These are phyloP conservation scores for Termitomyces sp. DNA, from an alignment of 768 basidiomycete genomes.

Conservation along the genomic window DNA sequence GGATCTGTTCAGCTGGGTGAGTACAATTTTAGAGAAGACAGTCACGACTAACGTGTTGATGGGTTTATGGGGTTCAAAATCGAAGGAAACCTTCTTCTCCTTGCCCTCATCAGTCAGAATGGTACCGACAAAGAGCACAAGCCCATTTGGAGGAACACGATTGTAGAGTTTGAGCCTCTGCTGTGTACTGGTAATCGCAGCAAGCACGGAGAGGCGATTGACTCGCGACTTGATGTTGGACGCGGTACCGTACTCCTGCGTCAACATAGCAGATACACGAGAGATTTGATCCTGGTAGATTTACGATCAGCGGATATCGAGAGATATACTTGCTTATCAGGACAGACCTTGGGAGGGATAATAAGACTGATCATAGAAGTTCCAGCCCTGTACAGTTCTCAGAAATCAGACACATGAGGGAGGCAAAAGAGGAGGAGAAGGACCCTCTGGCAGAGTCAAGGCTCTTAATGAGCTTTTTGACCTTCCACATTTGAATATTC, in stretches of 20 bases:
- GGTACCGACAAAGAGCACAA: constrained; percentile 97
- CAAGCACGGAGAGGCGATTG: constrained; percentile 94
- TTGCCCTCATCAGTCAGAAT: constrained; percentile 98
- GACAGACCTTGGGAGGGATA: constrained; percentile 83
- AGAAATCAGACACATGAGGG: constrained; percentile 21
- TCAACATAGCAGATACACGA: constrained; percentile 91
- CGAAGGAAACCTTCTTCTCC: constrained; percentile 98
- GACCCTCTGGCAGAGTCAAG: constrained; percentile 92
- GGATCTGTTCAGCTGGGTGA: constrained; percentile 49
- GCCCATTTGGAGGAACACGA: constrained; percentile 93
- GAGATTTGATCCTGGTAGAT: constrained; percentile 82
- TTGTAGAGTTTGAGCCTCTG: constrained; percentile 96
- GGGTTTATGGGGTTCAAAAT: constrained; percentile 98
- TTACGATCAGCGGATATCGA: constrained; percentile 8
- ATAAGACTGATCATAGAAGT: constrained; percentile 99
- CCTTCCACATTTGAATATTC: constrained; percentile 98
- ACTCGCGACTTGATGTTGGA: constrained; percentile 99
- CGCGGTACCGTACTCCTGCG: constrained; percentile 98
- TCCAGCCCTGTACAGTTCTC: constrained; percentile 59
- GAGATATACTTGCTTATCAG: constrained; percentile 12
- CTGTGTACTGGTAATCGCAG: constrained; percentile 97
- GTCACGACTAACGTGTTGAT: constrained; percentile 83
- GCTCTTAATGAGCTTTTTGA: constrained; percentile 99
- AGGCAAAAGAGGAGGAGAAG: constrained; percentile 13
- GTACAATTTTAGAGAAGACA: not conserved